A percentile compares a stretch with the other conserved stretches of the same genome.
Evolutionary conservation across 176 grass and related monocot genomes (phyloP).

Genomic region (Hordeum marinum): DNA sequence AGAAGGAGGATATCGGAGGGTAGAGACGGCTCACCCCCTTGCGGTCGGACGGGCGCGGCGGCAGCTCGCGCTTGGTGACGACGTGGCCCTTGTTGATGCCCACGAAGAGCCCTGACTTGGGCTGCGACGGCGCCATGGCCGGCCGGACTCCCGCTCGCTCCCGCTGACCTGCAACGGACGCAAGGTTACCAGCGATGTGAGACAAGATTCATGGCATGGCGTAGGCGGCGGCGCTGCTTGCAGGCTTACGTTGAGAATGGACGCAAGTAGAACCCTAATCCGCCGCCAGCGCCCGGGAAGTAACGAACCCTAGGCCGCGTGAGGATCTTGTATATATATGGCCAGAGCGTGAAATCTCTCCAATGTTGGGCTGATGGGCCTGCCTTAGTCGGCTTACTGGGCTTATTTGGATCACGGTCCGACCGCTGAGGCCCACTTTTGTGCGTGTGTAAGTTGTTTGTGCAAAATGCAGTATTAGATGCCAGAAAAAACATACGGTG

Average conservation of each 20-base stretch:
- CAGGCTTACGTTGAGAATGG: neutral
- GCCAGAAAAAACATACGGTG: neutral
- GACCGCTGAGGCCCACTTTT: neutral
- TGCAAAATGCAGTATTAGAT: neutral
- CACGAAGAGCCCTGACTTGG: conserved; percentile 60
- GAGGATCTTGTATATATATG: neutral
- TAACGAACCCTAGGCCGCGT: neutral
- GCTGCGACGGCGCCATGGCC: conserved; percentile 50
- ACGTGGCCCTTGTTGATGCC: conserved; percentile 65
- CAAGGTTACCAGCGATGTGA: neutral
- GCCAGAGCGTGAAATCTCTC: neutral
- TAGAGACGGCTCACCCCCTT: conserved; percentile 39
- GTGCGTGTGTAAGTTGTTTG: neutral
- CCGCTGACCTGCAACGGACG: neutral
- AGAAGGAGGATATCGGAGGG: too few species aligned
- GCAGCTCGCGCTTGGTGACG: conserved; percentile 61
- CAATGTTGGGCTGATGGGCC: neutral
- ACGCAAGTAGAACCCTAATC: neutral
- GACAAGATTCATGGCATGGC: neutral
- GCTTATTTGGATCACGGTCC: neutral
- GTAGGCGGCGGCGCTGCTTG: neutral
- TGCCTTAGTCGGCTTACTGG: neutral
- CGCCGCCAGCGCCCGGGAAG: neutral
- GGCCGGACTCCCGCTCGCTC: neutral
- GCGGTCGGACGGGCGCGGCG: conserved; percentile 47